A percentile compares a stretch with the other conserved stretches of the same genome.
These are phyloP conservation scores for Stellera chamaejasme DNA, from an alignment of 345 rosid species.

Conservation along the genomic window DNA sequence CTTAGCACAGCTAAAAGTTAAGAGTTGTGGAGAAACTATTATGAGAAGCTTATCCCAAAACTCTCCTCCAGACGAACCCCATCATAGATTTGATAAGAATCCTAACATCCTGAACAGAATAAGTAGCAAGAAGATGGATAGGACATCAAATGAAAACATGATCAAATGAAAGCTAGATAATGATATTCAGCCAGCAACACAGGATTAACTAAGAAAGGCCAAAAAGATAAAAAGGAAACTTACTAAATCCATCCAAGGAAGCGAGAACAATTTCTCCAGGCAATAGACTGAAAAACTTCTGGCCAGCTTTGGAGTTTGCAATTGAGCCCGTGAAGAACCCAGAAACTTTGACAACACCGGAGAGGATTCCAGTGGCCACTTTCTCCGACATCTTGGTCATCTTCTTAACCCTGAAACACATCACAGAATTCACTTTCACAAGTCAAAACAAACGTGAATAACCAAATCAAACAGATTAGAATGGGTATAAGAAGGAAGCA, in stretches of 20 bases:
- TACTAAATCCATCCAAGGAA: constrained; percentile 90
- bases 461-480: background rate
- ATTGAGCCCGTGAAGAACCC: constrained; percentile 70
- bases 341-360: constrained; percentile 77
- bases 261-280: constrained; percentile 95
- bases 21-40: no score
- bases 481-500: constrained; percentile 5
- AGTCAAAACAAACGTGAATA: background rate
- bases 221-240: constrained; percentile 20
- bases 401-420: constrained; percentile 61
- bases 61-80: no score
- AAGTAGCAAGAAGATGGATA: no score
- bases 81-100: no score
- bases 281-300: constrained; percentile 68
- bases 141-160: no score
- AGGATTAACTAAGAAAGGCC: no score
- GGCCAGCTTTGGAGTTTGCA: constrained; percentile 78
- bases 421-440: background rate
- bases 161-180: no score
- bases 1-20: no score
- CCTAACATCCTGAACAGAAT: no score
- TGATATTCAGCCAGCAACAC: no score
- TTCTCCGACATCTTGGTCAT: constrained; percentile 83
- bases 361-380: constrained; percentile 62
- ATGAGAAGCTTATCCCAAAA: no score